Evolutionary conservation across 805 yeast species (phyloP).

Genomic region (Brettanomyces bruxellensis): DNA sequence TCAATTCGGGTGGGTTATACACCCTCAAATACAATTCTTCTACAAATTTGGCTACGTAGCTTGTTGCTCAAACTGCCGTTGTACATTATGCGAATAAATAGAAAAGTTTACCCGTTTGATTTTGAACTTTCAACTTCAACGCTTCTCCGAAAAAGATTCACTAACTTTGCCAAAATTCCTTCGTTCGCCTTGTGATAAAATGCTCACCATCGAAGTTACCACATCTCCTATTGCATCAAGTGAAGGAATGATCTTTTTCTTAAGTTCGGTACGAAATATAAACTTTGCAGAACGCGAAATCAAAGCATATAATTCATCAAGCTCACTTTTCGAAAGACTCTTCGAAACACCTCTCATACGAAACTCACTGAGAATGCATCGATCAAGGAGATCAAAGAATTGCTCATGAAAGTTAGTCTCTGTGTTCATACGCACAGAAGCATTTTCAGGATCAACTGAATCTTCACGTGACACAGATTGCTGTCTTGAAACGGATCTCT

Average conservation of each 20-base stretch:
- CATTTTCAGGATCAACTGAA: not conserved
- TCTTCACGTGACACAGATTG: not conserved
- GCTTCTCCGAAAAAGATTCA: no score
- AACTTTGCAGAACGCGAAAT: conserved; percentile 30
- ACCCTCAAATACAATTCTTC: no score
- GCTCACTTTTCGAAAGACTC: conserved; percentile 17
- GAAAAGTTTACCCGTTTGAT: no score
- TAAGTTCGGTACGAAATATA: conserved; percentile 23
- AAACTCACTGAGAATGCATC: conserved; percentile 27
- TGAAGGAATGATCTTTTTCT: conserved; percentile 12
- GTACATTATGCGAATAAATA: no score
- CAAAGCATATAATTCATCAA: conserved; percentile 27
- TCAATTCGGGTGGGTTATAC: no score
- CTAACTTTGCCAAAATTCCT: no score
- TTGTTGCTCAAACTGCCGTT: no score
- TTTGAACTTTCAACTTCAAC: no score
- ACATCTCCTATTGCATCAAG: conserved; percentile 26
- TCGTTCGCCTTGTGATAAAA: not conserved
- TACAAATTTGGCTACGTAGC: no score
- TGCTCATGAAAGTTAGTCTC: not conserved
- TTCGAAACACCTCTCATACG: conserved; percentile 25
- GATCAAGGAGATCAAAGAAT: conserved; percentile 16
- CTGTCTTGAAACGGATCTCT: conserved; percentile 6
- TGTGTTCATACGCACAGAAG: not conserved
- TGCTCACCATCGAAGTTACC: conserved; percentile 15